phyloP scores from a whole-genome alignment of 257 asterid genomes.

The Lycium ferocissimum region DNA sequence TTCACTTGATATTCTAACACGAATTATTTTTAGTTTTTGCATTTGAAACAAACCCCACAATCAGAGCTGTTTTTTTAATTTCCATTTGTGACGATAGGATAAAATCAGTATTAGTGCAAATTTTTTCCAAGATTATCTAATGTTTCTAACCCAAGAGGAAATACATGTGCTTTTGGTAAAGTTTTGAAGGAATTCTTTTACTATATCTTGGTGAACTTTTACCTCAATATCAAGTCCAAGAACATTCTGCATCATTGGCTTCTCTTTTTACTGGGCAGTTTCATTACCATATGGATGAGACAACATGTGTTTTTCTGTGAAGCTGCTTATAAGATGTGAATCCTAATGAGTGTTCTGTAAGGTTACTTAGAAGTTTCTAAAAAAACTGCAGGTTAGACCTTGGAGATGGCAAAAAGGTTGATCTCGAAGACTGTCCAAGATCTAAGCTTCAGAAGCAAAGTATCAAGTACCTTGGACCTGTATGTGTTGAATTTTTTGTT shows the following conservation, averaged over 20 bases:
- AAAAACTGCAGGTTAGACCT: constrained; percentile 79
- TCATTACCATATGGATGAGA: neutral
- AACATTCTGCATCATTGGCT: neutral
- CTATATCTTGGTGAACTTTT: neutral
- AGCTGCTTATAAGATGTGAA: constrained; percentile 31
- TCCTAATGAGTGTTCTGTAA: neutral
- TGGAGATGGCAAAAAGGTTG: constrained; percentile 93
- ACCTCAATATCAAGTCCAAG: neutral
- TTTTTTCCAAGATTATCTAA: neutral
- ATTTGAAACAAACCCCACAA: neutral
- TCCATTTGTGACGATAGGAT: neutral
- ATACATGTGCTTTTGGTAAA: neutral
- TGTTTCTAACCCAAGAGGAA: neutral
- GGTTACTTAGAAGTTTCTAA: constrained; percentile 12
- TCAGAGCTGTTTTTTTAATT: neutral
- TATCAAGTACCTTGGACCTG: constrained; percentile 96
- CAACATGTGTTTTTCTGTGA: neutral
- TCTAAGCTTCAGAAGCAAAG: constrained; percentile 84
- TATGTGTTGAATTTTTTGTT: constrained; percentile 48
- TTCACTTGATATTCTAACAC: neutral
- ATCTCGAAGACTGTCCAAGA: constrained; percentile 79
- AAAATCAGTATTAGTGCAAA: neutral
- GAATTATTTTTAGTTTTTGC: neutral
- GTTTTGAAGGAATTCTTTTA: neutral
- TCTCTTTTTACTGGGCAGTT: neutral